Conservation (phyloP, 2,329 filamentous ascomycete species). For the Pleurostoma richardsiae region DNA sequence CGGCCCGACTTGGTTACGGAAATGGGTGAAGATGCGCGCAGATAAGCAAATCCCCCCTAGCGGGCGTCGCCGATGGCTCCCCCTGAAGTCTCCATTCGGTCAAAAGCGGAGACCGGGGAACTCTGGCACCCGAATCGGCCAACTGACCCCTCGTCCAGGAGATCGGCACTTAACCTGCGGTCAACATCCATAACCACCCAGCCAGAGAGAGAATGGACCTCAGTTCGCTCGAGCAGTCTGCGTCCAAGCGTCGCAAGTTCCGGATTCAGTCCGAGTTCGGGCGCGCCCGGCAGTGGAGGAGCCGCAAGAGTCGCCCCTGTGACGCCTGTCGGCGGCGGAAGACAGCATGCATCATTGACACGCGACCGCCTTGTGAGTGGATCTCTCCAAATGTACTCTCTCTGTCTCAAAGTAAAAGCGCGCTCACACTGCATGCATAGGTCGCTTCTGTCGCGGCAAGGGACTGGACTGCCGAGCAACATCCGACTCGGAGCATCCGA, state of each 20-base stretch:
- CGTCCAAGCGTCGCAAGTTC: slow-evolving; percentile 26
- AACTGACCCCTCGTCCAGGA: background rate
- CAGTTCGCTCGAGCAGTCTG: background rate
- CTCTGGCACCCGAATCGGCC: background rate
- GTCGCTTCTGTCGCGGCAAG: slow-evolving; percentile 18
- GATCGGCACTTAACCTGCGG: background rate
- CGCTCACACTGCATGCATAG: slow-evolving; percentile 6
- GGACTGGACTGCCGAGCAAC: slow-evolving; percentile 16
- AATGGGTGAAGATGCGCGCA: no score
- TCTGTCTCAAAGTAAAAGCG: background rate
- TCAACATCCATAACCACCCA: background rate
- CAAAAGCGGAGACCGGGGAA: background rate
- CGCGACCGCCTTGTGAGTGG: slow-evolving; percentile 35
- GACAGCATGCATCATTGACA: slow-evolving; percentile 40
- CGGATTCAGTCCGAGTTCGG: slow-evolving; percentile 36
- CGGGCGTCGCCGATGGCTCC: background rate
- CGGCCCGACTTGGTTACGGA: no score
- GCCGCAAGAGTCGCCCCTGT: slow-evolving; percentile 40
- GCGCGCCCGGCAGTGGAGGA: slow-evolving; percentile 30
- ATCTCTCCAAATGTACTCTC: background rate
- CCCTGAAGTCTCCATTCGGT: background rate
- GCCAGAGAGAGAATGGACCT: background rate
- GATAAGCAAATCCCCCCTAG: no score
- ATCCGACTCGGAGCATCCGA: slow-evolving; percentile 7
- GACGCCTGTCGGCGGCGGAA: slow-evolving; percentile 38